Conservation (phyloP, 2,329 filamentous ascomycete species). For the Sporothrix globosa region DNA sequence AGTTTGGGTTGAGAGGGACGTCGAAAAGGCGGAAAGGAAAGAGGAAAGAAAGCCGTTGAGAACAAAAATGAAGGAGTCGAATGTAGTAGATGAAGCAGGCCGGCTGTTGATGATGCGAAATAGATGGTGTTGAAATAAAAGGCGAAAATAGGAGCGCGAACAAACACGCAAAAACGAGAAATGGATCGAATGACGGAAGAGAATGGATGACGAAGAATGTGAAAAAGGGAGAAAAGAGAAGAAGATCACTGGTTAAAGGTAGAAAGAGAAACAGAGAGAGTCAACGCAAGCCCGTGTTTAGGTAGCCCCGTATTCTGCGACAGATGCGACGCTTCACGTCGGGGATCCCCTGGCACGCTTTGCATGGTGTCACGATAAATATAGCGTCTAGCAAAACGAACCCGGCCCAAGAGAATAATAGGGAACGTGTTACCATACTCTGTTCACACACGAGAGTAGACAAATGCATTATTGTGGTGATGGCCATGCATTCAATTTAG, state of each 20-base stretch:
- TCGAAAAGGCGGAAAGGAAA: background rate
- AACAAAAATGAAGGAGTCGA: background rate
- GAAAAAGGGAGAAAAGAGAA: background rate
- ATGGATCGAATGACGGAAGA: background rate
- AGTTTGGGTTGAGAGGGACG: background rate
- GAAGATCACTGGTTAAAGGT: constrained; percentile 14
- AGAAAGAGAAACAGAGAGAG: background rate
- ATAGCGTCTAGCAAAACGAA: background rate
- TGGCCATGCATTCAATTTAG: background rate
- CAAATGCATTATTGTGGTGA: background rate
- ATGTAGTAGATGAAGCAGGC: constrained; percentile 9
- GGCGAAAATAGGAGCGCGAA: background rate
- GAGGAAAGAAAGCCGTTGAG: background rate
- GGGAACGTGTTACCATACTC: too few species aligned
- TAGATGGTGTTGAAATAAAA: background rate
- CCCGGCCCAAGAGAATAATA: background rate
- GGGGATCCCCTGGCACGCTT: constrained; percentile 22
- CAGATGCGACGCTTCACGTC: constrained; percentile 27
- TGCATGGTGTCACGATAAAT: constrained; percentile 3
- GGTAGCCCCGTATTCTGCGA: constrained; percentile 20
- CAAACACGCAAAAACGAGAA: too few species aligned
- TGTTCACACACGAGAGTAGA: background rate
- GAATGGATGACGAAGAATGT: background rate
- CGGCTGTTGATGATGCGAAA: constrained; percentile 20
- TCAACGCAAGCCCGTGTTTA: background rate